Evolutionary conservation across 179 eudicot genomes (phyloP), one percentile per base, ranked within the genome.

Genomic region (Sideroxylon spinosum): DNA sequence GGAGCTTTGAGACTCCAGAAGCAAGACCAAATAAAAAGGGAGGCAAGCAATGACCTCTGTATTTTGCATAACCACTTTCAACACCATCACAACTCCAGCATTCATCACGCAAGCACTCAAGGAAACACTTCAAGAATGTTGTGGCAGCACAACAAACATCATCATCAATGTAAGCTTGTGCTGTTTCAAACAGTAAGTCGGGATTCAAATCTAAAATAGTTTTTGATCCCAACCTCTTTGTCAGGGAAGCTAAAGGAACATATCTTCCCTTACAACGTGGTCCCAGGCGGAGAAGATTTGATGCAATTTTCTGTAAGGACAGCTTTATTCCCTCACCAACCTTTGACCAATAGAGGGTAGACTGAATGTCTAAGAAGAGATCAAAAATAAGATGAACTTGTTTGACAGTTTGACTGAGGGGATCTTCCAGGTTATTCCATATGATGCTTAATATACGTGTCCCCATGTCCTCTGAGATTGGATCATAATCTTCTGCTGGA

Each of bases 391-490:
- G 90, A 88, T 95, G 98, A 77, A 93, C 97, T 88, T 95, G 99
- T 84, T 95, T 93, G 73, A 95, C 99, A 22, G 99, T 93, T 86
- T 95, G 99, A 78, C 91, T 95, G 37, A 95, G 87, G 79, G 99
- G 89, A 72, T 95, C 99, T 83, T 93, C 99, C 71, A 95, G 85
- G 84, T 95, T 95, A 84, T 93, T 95, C 99, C 99, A 95, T 81
- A 93, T 86, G 22, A 93, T 88, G 75, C 88, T 87, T 74, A 92
- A 78, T 62, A 92, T 82, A 66, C 93, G 89, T 59, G 87, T 74
- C 28, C 89, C 89, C 84, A 90, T 85, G 32, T 84, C 87, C 85
- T 89, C 97, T 1, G 98, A 86, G 14, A 95, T 84, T 17, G 86
- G 90, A 78, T 85, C 86, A 72, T 75, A 78, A 78, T 81, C 81